Conservation (phyloP, 148 eudicot genomes). For the Arctostaphylos glauca region DNA sequence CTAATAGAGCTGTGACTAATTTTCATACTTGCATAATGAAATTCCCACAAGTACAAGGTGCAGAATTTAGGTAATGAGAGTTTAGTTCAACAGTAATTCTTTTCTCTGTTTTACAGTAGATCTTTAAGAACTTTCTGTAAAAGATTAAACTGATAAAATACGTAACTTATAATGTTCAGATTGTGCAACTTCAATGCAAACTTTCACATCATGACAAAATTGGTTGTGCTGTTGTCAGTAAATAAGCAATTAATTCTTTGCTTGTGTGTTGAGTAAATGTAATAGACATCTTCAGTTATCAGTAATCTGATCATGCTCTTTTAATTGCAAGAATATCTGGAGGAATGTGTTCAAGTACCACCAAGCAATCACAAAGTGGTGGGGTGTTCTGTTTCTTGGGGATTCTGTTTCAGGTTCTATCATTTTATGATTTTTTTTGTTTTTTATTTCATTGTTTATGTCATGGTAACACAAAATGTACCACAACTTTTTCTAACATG, state of each 20-base stretch:
- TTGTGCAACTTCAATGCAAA: not conserved
- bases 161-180: no score
- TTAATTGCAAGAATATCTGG: slow-evolving; percentile 72
- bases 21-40: not conserved
- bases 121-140: not conserved
- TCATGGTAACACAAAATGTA: no score
- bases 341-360: slow-evolving; percentile 62
- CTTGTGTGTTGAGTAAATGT: not conserved
- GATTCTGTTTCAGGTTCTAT: no score
- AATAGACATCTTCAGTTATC: not conserved
- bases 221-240: not conserved
- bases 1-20: not conserved
- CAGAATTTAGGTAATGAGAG: no score
- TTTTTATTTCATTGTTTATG: no score
- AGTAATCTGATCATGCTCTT: not conserved
- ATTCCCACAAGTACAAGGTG: no score
- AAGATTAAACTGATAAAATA: not conserved
- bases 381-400: slow-evolving; percentile 98
- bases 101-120: not conserved
- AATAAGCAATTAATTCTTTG: not conserved
- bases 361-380: slow-evolving; percentile 58
- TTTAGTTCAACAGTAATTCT: no score
- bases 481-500: no score
- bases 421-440: no score
- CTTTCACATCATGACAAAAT: slow-evolving; percentile 1